phyloP scores from a whole-genome alignment of 2,329 filamentous ascomycete species.

The Pseudogymnoascus sp. region DNA sequence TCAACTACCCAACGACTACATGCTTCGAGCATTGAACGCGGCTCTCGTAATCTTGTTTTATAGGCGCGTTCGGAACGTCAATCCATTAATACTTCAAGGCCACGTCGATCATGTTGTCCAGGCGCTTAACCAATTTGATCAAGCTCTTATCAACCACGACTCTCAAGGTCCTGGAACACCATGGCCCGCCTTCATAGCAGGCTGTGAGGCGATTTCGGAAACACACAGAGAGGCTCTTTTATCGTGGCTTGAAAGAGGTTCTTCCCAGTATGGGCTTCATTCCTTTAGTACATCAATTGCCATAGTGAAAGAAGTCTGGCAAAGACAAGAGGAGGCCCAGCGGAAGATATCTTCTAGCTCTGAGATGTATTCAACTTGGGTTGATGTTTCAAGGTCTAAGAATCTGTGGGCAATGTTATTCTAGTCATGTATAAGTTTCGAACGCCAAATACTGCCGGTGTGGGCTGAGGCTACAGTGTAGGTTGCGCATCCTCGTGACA shows the following conservation, averaged over 20 bases:
- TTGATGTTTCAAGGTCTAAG: slow-evolving; percentile 17
- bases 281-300: slow-evolving; percentile 18
- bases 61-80: slow-evolving; percentile 31
- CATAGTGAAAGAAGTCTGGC: slow-evolving; percentile 26
- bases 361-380: slow-evolving; percentile 20
- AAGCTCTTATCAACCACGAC: slow-evolving; percentile 9
- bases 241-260: slow-evolving; percentile 8
- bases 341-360: not conserved
- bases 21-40: slow-evolving; percentile 33
- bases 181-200: slow-evolving; percentile 35
- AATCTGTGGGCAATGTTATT: slow-evolving; percentile 8
- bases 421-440: not conserved
- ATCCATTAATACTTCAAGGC: slow-evolving; percentile 31
- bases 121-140: slow-evolving; percentile 26
- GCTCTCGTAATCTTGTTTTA: slow-evolving; percentile 37
- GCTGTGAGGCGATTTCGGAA: slow-evolving; percentile 29
- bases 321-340: slow-evolving; percentile 22
- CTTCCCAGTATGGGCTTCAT: slow-evolving; percentile 1
- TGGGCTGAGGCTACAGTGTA: not conserved
- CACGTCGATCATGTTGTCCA: slow-evolving; percentile 31
- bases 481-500: no score
- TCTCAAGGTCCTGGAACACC: slow-evolving; percentile 25
- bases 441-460: not conserved
- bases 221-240: slow-evolving; percentile 20
- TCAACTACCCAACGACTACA: slow-evolving; percentile 22